Conservation (phyloP, 495 filamentous ascomycete genomes). For the Lindgomyces ingoldianus region DNA sequence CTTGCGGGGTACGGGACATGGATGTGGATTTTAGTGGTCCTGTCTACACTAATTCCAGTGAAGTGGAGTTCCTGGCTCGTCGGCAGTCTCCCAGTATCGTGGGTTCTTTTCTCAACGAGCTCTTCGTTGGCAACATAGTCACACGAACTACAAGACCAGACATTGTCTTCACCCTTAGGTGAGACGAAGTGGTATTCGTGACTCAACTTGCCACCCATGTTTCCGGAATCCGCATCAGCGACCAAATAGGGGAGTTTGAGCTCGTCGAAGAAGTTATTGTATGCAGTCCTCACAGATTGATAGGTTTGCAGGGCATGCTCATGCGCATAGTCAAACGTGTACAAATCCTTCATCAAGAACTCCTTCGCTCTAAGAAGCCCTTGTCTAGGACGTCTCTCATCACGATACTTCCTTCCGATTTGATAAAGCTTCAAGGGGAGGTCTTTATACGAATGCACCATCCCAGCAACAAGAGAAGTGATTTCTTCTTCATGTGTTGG, state of each 20-base stretch:
- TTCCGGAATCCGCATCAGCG: conserved; percentile 89
- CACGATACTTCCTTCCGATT: conserved; percentile 89
- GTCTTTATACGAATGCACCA: conserved; percentile 81
- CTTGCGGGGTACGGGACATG: conserved; percentile 38
- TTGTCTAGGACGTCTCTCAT: conserved; percentile 84
- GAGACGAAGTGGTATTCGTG: conserved; percentile 91
- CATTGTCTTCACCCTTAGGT: conserved; percentile 79
- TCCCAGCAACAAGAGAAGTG: conserved; percentile 70
- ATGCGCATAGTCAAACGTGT: conserved; percentile 80
- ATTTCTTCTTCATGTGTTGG: conserved; percentile 98
- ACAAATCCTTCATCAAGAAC: conserved; percentile 98
- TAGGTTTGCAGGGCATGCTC: conserved; percentile 76
- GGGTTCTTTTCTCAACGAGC: conserved; percentile 52
- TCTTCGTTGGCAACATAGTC: conserved; percentile 84
- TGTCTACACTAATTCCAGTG: conserved; percentile 71
- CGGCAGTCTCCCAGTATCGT: not conserved
- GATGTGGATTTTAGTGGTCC: conserved; percentile 69
- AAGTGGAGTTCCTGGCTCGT: conserved; percentile 43
- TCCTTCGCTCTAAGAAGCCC: conserved; percentile 88
- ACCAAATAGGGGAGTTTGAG: conserved; percentile 81
- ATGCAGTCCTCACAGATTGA: conserved; percentile 65
- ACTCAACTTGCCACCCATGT: conserved; percentile 88
- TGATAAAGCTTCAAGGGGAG: conserved; percentile 89
- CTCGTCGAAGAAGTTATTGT: conserved; percentile 74
- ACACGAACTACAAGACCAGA: conserved; percentile 75